Evolutionary conservation across 140 eudicot genomes (phyloP).

Genomic region (Senecio squalidus): DNA sequence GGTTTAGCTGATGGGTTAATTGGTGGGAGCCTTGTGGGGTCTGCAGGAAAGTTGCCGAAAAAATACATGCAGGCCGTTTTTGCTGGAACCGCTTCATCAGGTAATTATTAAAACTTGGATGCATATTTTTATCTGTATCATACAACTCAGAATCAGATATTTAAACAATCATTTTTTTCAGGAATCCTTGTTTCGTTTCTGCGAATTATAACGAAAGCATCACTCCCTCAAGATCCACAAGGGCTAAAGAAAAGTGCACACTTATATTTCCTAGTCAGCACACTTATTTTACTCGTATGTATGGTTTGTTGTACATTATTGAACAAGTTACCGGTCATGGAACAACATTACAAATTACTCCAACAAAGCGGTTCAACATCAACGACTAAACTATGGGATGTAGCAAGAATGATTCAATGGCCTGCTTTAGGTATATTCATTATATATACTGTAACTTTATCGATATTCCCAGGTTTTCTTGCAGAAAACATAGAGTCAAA

Average conservation of each 20-base stretch:
- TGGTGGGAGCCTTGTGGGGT: slow-evolving; percentile 76
- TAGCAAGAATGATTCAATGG: slow-evolving; percentile 40
- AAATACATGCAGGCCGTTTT: slow-evolving; percentile 93
- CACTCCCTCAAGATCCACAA: slow-evolving; percentile 62
- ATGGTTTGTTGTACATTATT: slow-evolving; percentile 51
- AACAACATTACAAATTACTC: slow-evolving; percentile 44
- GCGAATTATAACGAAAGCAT: slow-evolving; percentile 77
- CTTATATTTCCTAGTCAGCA: slow-evolving; percentile 62
- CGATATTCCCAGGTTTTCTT: slow-evolving; percentile 77
- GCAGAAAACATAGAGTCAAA: slow-evolving; percentile 60
- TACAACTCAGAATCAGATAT: neutral
- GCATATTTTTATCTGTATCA: neutral
- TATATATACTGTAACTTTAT: slow-evolving; percentile 65
- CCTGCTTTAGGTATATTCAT: slow-evolving; percentile 64
- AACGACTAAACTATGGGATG: slow-evolving; percentile 42
- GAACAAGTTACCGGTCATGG: slow-evolving; percentile 61
- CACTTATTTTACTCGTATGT: slow-evolving; percentile 44
- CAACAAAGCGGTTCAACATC: slow-evolving; percentile 26
- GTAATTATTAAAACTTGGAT: slow-evolving; percentile 19
- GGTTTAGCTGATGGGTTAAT: slow-evolving; percentile 81
- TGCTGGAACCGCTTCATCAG: slow-evolving; percentile 94
- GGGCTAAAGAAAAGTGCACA: slow-evolving; percentile 78
- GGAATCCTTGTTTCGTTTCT: slow-evolving; percentile 58
- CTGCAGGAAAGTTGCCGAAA: slow-evolving; percentile 85
- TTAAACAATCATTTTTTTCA: slow-evolving; percentile 3